Base-by-base conservation (phyloP, 2,329 filamentous ascomycete genomes). In the Chaetomiaceae sp. region DNA sequence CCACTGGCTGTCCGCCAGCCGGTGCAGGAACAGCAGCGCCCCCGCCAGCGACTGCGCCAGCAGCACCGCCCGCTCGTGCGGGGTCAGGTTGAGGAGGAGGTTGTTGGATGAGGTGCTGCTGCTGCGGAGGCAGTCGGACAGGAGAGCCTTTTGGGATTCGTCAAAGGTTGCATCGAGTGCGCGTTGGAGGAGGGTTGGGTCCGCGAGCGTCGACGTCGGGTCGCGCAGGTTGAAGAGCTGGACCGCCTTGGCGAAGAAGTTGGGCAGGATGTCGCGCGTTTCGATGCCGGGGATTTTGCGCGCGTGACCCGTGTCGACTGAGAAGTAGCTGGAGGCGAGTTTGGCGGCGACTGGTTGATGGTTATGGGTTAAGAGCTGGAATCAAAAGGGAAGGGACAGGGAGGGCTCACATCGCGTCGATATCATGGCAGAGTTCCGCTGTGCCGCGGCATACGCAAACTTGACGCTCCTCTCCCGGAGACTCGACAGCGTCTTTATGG, bases 161-260 rank as follows among this genome's bases (percentile, higher is more conserved):
- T 38, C 48, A 25, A 62, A 62, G 19, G 55, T 48, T 13, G 53
- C 49, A 31, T 54, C 35, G 35, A 62, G 53, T 17, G 56, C 35
- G 35, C 51, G 47, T 3, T 30, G 9, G 30, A 60, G 46, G 7
- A 62, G 55, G 16, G n/a, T n/a, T 1, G 46, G 27, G 31, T 55
- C 48, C 20, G 27, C 19, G n/a, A 61, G 51, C 25, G 54, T 45
- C 10, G 45, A 21, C 2, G 42, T 23, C 3, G 43, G 38, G 53
- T 62, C 59, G n/a, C 55, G 52, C 50, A 62, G 41, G 55, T 62
- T 62, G 57, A 60, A 62, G 51, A 62, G 53, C 16, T 53, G 51
- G 41, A 56, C 30, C 14, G 55, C 54, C 38, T 57, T 58, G 44
- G 51, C 38, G 47, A 56, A 56, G 54, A 62, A 60, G 53, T 62